Conservation (phyloP, 106 monocot species). For the Apostasia shenzhenica region DNA sequence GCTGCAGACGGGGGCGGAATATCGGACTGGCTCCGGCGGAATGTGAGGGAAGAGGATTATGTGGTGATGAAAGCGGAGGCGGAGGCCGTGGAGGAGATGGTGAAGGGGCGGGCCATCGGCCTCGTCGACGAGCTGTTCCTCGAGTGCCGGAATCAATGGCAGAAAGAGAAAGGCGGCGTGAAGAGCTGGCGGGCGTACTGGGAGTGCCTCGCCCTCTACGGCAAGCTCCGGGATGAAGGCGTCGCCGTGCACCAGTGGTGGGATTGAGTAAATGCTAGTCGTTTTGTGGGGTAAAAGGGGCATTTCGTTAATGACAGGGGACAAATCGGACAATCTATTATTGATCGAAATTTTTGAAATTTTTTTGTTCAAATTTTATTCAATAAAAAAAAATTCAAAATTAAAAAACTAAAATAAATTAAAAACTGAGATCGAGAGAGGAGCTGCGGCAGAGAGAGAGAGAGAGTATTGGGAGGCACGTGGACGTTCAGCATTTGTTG, state of each 20-base stretch:
- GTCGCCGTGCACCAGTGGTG: conserved; percentile 71
- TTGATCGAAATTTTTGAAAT: no score
- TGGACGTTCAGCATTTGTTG: no score
- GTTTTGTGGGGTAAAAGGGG: no score
- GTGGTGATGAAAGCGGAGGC: conserved; percentile 85
- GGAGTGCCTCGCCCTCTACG: conserved; percentile 57
- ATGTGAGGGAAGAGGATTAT: conserved; percentile 60
- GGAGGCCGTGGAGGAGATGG: conserved; percentile 55
- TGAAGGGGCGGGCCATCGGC: conserved; percentile 30
- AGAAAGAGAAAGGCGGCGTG: conserved; percentile 4
- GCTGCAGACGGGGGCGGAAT: conserved; percentile 10
- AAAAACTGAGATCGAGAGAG: no score
- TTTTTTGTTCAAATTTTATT: no score
- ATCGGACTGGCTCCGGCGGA: conserved; percentile 44
- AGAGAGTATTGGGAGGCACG: no score
- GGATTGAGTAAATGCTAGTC: conserved; percentile 7
- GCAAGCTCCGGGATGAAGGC: conserved; percentile 40
- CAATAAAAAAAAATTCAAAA: no score
- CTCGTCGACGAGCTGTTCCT: conserved; percentile 77
- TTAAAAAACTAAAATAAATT: no score
- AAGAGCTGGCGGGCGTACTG: conserved; percentile 37
- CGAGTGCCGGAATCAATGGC: conserved; percentile 46
- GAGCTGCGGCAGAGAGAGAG: no score
- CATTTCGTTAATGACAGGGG: no score
- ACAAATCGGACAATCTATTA: no score